Conservation (phyloP, 2,329 filamentous ascomycete genomes). For the Plectosphaerella plurivora region DNA sequence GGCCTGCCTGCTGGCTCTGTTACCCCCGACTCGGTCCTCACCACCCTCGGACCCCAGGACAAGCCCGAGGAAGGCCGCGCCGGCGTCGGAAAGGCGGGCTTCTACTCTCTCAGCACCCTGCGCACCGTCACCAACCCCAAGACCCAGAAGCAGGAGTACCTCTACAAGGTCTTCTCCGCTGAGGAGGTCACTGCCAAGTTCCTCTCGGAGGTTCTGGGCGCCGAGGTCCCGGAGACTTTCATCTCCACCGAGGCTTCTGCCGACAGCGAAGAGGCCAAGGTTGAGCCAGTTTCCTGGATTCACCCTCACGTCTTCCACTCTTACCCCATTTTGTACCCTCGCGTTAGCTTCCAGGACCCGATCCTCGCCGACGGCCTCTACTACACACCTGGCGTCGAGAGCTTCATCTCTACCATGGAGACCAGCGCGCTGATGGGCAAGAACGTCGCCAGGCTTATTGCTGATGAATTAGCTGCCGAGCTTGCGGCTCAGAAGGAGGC, state of each 20-base stretch:
- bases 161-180: constrained; percentile 65
- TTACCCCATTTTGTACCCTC: constrained; percentile 81
- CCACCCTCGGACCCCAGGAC: constrained; percentile 66
- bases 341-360: constrained; percentile 82
- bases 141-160: constrained; percentile 47
- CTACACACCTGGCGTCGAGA: constrained; percentile 76
- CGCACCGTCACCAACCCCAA: constrained; percentile 57
- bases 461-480: constrained; percentile 48
- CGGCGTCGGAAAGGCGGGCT: constrained; percentile 68
- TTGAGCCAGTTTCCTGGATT: constrained; percentile 67
- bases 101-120: constrained; percentile 82
- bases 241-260: constrained; percentile 14
- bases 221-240: constrained; percentile 38
- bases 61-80: constrained; percentile 42
- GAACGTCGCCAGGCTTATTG: constrained; percentile 71
- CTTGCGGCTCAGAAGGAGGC: constrained; percentile 4
- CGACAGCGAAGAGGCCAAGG: constrained; percentile 26
- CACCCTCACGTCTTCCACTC: constrained; percentile 74
- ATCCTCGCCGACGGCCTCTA: constrained; percentile 63
- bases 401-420: constrained; percentile 97
- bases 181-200: constrained; percentile 47
- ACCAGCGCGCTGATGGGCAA: constrained; percentile 88
- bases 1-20: constrained; percentile 50
- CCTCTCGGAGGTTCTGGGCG: constrained; percentile 47
- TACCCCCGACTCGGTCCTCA: constrained; percentile 74